phyloP scores from a whole-genome alignment of 2,329 filamentous ascomycete species.

The Sclerotinia subarctica region DNA sequence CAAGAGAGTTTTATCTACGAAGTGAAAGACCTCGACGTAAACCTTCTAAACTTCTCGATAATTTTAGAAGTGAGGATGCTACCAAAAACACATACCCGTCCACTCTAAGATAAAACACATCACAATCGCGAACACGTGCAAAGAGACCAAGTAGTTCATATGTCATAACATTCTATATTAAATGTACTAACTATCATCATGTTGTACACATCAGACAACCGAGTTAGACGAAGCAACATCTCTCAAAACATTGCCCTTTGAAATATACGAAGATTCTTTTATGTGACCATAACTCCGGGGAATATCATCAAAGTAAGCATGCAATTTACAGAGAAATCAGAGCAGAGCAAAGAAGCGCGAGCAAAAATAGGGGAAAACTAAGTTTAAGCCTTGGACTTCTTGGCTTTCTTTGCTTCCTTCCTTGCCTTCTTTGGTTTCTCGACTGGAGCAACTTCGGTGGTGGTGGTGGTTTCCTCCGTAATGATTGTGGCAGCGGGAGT shows the following conservation, averaged over 20 bases:
- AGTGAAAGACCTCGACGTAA: no score
- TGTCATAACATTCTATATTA: constrained; percentile 1
- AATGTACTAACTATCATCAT: not conserved
- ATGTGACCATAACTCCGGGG: constrained; percentile 12
- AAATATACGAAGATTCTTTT: constrained; percentile 11
- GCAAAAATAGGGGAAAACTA: not conserved
- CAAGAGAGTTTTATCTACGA: no score
- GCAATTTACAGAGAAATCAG: not conserved
- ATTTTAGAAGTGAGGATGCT: no score
- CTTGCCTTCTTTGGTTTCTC: constrained; percentile 37
- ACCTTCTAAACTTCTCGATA: no score
- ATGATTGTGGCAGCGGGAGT: constrained; percentile 31
- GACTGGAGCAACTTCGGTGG: constrained; percentile 42
- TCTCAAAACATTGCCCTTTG: constrained; percentile 1
- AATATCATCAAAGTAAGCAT: constrained; percentile 7
- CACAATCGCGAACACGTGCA: not conserved
- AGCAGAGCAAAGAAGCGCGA: not conserved
- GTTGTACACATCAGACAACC: not conserved
- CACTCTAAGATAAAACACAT: not conserved
- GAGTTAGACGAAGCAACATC: not conserved
- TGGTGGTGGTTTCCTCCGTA: constrained; percentile 32
- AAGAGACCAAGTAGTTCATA: not conserved
- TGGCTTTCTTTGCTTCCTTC: constrained; percentile 24
- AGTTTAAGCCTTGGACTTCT: constrained; percentile 8
- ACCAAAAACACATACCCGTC: no score